Base-by-base conservation (phyloP, 371 early-diverging fungal species). In the Lichtheimia hyalospora region DNA sequence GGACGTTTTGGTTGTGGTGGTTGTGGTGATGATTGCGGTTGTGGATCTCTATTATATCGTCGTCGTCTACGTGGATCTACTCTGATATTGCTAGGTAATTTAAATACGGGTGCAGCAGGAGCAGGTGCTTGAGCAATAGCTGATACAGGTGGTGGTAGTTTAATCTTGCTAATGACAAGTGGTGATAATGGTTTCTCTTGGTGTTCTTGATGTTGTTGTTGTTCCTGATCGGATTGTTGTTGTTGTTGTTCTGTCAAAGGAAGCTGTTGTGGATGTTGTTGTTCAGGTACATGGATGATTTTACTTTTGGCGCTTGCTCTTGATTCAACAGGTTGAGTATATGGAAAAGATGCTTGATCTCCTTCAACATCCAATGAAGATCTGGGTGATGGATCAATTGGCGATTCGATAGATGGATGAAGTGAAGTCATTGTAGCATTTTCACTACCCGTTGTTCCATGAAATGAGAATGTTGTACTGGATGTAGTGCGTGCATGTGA, bases 321-420 rank as follows among this genome's bases (percentile, higher is more conserved):
- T 23, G 52, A 16, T 52, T 60, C 60, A 2, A 18, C 28, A 4
- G 56, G 41, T 6, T 54, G 55, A 23, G 49, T 41, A 43, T 54
- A 39, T 15, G 62, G 58, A 21, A 59, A 58, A 1, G 69, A 64
- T 5, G 54, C 57, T 49, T 68, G 62, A 21, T 63, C 54, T 14
- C 57, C 61, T 20, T 56, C 57, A 14, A 62, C 63, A 49, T 69
- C 69, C 10, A 62, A 57, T 3, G 75, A 75, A 3, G 73, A 73
- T 25, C 67, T 68, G 10, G 80, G 77, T 0, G 80, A 73, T 21
- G 80, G 73, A 20, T 73, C 80, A 52, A 75, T 65, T 12, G 67
- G 66, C 20, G 80, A 77, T 54, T 80, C 80, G 10, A 74, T 73
- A 23, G 80, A 77, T 13, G 74, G 77, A 57, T 77, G 69, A 1